These are phyloP conservation scores for Trypanosoma avium DNA, from an alignment of 208 protist genomes.

Conservation along the genomic window DNA sequence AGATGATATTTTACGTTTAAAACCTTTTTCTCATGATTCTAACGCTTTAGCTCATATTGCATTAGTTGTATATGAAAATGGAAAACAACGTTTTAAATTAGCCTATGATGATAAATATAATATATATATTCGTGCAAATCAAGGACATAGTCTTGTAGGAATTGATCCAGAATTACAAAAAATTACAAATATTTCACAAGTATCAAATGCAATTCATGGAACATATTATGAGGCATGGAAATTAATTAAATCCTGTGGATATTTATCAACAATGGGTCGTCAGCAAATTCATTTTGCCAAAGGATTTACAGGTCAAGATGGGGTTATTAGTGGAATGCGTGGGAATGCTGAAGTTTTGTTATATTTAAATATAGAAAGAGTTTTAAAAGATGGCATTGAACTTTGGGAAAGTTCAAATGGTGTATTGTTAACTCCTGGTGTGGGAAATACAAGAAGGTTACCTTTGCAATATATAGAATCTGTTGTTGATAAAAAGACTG, in stretches of 20 bases:
- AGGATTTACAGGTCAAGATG: conserved; percentile 32
- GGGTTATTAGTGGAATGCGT: conserved; percentile 90
- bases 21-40: conserved; percentile 29
- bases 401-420: conserved; percentile 83
- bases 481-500: conserved; percentile 48
- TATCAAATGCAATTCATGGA: conserved; percentile 69
- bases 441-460: conserved; percentile 50
- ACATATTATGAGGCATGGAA: conserved; percentile 69
- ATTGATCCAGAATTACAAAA: conserved; percentile 51
- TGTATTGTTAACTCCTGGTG: conserved; percentile 84
- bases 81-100: conserved; percentile 82
- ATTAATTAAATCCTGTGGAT: conserved; percentile 63
- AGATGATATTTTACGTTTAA: conserved; percentile 36
- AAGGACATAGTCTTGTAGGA: conserved; percentile 78
- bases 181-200: conserved; percentile 42
- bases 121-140: conserved; percentile 75
- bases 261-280: conserved; percentile 77
- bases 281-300: conserved; percentile 92
- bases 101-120: conserved; percentile 36
- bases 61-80: conserved; percentile 44
- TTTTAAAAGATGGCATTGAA: conserved; percentile 61
- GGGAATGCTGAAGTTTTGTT: conserved; percentile 57
- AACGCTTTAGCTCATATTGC: conserved; percentile 40
- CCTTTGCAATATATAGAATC: conserved; percentile 72
- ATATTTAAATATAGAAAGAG: conserved; percentile 68